These are phyloP conservation scores for Lagenaria siceraria DNA, from an alignment of 306 rosid species.

Conservation along the genomic window DNA sequence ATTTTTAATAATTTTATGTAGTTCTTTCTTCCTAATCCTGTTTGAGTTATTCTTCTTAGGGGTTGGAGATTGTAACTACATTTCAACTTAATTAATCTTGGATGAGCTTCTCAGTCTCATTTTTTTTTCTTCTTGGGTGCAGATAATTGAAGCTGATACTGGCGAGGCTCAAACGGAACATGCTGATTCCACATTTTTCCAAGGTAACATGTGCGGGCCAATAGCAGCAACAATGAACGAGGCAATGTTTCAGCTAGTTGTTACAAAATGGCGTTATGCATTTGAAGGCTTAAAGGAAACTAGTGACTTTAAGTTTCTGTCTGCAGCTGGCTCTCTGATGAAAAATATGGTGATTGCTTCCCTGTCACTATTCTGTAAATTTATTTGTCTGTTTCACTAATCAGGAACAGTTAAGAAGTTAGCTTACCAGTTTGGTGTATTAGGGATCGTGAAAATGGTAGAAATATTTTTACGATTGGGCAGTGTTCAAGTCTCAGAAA, in stretches of 20 bases:
- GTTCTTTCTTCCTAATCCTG: not conserved
- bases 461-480: not conserved
- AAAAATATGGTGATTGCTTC: slow-evolving; percentile 61
- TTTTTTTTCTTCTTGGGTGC: slow-evolving; percentile 11
- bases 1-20: not conserved
- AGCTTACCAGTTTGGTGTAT: not conserved
- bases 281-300: slow-evolving; percentile 83
- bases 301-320: slow-evolving; percentile 58
- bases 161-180: slow-evolving; percentile 28
- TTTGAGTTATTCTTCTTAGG: not conserved
- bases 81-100: slow-evolving; percentile 1
- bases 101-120: slow-evolving; percentile 1
- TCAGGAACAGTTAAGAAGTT: not conserved
- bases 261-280: slow-evolving; percentile 70
- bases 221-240: slow-evolving; percentile 84
- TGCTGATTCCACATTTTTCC: slow-evolving; percentile 35
- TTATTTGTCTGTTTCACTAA: not conserved
- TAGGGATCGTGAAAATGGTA: not conserved
- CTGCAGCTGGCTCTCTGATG: slow-evolving; percentile 88
- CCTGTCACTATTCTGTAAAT: not conserved
- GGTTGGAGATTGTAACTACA: not conserved
- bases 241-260: slow-evolving; percentile 77
- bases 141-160: slow-evolving; percentile 30
- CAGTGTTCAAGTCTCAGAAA: not conserved
- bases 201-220: slow-evolving; percentile 83